These are phyloP conservation scores for Metschnikowia chrysomelidarum DNA, from an alignment of 805 yeast genomes.

Conservation along the genomic window DNA sequence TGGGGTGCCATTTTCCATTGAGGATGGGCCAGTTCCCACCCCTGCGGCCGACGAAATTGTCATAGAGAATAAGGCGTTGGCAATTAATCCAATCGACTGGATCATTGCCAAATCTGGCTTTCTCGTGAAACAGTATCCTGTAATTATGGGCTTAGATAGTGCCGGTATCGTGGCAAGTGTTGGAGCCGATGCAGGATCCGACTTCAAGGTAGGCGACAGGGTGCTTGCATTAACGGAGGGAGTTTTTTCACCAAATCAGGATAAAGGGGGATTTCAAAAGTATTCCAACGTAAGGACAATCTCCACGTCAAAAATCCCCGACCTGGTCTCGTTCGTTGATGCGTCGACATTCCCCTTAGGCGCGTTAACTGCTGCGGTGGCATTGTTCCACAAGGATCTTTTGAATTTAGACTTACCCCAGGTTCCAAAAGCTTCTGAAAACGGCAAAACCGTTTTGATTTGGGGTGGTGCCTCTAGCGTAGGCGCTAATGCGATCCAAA, in stretches of 20 bases:
- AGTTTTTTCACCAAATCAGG: constrained; percentile 12
- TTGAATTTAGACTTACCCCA: constrained; percentile 8
- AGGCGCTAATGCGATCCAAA: constrained; percentile 13
- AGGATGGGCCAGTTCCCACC: constrained; percentile 2
- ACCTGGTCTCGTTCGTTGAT: constrained; percentile 7
- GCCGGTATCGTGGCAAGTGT: constrained; percentile 12
- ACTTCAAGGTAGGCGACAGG: constrained; percentile 9
- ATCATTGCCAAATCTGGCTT: constrained; percentile 8
- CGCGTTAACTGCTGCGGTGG: constrained; percentile 9
- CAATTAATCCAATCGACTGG: constrained; percentile 11
- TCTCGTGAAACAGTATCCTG: constrained; percentile 9
- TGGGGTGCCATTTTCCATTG: constrained; percentile 2
- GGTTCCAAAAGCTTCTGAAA: background rate
- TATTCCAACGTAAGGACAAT: constrained; percentile 10
- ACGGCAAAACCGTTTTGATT: constrained; percentile 9
- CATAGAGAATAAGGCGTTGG: constrained; percentile 10
- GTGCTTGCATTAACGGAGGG: constrained; percentile 12
- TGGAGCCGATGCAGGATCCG: constrained; percentile 5
- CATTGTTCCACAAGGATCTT: constrained; percentile 8
- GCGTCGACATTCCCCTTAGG: constrained; percentile 12
- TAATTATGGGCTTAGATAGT: constrained; percentile 11
- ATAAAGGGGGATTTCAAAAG: constrained; percentile 13
- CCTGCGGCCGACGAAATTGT: constrained; percentile 12
- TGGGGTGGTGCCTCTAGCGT: constrained; percentile 17
- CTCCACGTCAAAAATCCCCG: constrained; percentile 7